Percentiles rank a stretch among this genome's conserved stretches.
phyloP scores from a whole-genome alignment of 805 yeast species.

The Pichia manshurica region DNA sequence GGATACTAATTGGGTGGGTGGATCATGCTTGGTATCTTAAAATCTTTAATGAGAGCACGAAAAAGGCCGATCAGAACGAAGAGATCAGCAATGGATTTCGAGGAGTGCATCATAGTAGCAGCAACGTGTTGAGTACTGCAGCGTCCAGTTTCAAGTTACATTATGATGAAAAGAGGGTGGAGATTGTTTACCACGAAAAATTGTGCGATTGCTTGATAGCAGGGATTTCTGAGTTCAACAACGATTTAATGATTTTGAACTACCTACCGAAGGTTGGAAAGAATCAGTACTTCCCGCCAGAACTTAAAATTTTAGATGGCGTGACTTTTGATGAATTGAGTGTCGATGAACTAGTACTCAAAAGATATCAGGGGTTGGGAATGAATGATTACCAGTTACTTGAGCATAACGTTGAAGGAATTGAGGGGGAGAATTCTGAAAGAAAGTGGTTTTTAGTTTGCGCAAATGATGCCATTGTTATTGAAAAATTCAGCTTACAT shows the following conservation, averaged over 20 bases:
- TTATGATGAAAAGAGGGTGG: conserved; percentile 36
- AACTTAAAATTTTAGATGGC: conserved; percentile 62
- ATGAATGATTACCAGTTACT: conserved; percentile 70
- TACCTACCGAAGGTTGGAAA: conserved; percentile 34
- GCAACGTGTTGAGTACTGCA: conserved; percentile 45
- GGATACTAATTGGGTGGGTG: conserved; percentile 79
- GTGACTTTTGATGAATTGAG: conserved; percentile 64
- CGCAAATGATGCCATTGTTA: conserved; percentile 76
- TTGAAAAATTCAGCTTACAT: conserved; percentile 58
- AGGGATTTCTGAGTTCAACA: conserved; percentile 73
- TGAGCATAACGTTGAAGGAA: not conserved
- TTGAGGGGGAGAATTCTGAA: not conserved
- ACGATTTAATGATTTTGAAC: conserved; percentile 56
- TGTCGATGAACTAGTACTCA: conserved; percentile 71
- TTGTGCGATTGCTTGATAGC: conserved; percentile 53
- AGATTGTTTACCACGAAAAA: conserved; percentile 43
- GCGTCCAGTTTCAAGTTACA: conserved; percentile 45
- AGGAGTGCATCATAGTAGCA: not conserved
- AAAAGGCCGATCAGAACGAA: not conserved
- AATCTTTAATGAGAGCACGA: conserved; percentile 9
- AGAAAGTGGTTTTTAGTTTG: conserved; percentile 61
- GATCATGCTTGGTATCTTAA: conserved; percentile 61
- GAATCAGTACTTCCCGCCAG: conserved; percentile 47
- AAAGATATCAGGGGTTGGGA: conserved; percentile 53
- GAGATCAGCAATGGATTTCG: not conserved